Base-by-base conservation (phyloP, 2,329 filamentous ascomycete species). In the Endoconidiophora polonica region DNA sequence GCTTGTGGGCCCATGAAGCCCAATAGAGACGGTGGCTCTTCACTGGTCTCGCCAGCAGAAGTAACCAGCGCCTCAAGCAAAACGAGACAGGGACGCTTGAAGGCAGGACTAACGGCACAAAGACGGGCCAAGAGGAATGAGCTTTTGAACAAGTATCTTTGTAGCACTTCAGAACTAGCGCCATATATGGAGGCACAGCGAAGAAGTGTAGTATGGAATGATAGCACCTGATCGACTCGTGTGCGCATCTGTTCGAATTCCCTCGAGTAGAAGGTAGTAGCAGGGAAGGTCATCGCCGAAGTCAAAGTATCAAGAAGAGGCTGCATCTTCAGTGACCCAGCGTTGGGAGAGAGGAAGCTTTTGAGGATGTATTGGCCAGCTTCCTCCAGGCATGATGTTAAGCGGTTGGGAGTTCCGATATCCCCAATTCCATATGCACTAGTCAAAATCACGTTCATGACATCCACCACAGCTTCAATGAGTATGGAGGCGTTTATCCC, bases 21-120 rank as follows among this genome's bases (percentile, higher is more conserved):
- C 20, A 98, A 76, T n/a, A 98, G 71, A 5, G 90, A 95, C n/a
- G 86, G 85, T 1, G 88, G 86, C 57, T 95, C 87, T 54, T 76
- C 76, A 22, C 80, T 77, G 3, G 39, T 7, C 24, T 44, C 38
- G 20, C 48, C 52, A 22, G 83, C 81, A 56, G 75, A 80, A 41
- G 79, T 71, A 24, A 94, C 78, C 16, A 94, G 66, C 9, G 79
- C 76, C 54, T 87, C 79, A 5, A 94, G 68, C 2, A 95, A 67
- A 23, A 73, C 70, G 29, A 88, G 72, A 1, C 83, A 75, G 2
- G 80, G 73, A 12, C 71, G 68, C 57, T 76, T 78, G 62, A 84
- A 86, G 5, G 66, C 63, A 54, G 83, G 77, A 54, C 80, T 75
- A 1, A 76, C 71, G 2, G 82, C 83, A 60, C 84, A 90, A 1